These are phyloP conservation scores for Clathrospora elynae DNA, from an alignment of 2,329 filamentous ascomycete genomes.

Conservation along the genomic window DNA sequence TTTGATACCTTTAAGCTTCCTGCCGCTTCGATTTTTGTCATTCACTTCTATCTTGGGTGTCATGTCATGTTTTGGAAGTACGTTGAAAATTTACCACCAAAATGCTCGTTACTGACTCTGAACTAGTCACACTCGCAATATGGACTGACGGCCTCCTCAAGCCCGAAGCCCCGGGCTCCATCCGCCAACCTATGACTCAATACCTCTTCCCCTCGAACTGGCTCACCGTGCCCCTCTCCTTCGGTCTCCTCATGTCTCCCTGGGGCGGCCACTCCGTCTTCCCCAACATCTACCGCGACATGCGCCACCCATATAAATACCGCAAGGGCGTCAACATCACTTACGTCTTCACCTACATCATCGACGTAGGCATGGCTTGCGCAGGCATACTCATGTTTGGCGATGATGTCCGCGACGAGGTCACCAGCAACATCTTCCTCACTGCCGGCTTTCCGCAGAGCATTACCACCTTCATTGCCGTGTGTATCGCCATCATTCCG, in stretches of 20 bases:
- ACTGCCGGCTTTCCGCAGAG: constrained; percentile 73
- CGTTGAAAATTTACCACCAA: constrained; percentile 49
- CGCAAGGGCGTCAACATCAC: constrained; percentile 74
- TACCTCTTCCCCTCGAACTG: constrained; percentile 85
- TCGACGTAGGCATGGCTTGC: constrained; percentile 82
- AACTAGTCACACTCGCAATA: constrained; percentile 77
- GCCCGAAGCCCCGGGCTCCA: constrained; percentile 75
- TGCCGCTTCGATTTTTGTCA: constrained; percentile 81
- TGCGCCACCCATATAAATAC: constrained; percentile 84
- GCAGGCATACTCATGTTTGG: constrained; percentile 94
- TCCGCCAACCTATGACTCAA: constrained; percentile 78
- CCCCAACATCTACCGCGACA: constrained; percentile 81
- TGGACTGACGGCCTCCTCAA: constrained; percentile 88
- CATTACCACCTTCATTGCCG: constrained; percentile 77
- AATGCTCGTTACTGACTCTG: constrained; percentile 32
- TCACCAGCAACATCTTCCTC: constrained; percentile 86
- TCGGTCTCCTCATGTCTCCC: constrained; percentile 85
- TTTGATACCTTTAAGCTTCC: constrained; percentile 80
- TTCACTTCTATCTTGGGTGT: constrained; percentile 95
- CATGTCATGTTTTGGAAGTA: constrained; percentile 83
- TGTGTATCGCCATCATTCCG: constrained; percentile 90
- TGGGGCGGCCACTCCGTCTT: constrained; percentile 78
- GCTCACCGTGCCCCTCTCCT: constrained; percentile 82
- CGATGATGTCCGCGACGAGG: constrained; percentile 81
- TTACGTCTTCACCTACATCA: constrained; percentile 81